Conservation (phyloP, 192 early-diverging fungal species). For the Entomortierella lignicola region DNA sequence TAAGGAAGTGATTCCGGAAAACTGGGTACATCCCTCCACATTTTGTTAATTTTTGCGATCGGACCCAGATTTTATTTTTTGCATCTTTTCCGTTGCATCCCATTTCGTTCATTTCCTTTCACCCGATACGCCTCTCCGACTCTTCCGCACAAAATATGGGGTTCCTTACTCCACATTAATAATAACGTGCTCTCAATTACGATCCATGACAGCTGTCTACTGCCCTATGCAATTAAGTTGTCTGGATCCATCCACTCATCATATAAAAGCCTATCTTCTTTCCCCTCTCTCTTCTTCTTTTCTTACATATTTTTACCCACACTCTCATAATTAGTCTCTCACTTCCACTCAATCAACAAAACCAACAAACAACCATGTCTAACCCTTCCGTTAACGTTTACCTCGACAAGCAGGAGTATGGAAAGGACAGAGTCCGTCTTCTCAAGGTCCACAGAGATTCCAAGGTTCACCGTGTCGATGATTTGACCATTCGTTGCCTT, state of each 20-base stretch:
- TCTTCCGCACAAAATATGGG: background rate
- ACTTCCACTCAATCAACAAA: background rate
- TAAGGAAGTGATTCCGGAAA: constrained; percentile 2
- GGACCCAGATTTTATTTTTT: background rate
- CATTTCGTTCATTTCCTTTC: background rate
- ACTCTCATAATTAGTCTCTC: background rate
- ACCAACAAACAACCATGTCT: constrained; percentile 11
- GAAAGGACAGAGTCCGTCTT: constrained; percentile 80
- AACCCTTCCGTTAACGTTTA: constrained; percentile 35
- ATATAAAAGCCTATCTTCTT: background rate
- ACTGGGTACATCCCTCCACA: background rate
- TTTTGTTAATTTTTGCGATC: no score
- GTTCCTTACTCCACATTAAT: background rate
- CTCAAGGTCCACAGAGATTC: constrained; percentile 76
- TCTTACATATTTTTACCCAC: constrained; percentile 4
- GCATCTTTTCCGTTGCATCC: background rate
- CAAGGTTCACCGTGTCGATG: constrained; percentile 73
- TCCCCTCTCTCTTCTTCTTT: background rate
- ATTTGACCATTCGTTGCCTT: constrained; percentile 69
- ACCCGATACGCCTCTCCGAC: background rate
- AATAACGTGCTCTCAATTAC: background rate
- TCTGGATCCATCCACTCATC: background rate
- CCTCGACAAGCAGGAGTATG: constrained; percentile 65
- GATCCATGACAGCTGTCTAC: background rate
- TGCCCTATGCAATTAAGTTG: background rate